Percentiles rank a stretch among this genome's conserved stretches.
These are phyloP conservation scores for Mycosarcoma mackinlayi DNA, from an alignment of 1,284 basidiomycete species.

Conservation along the genomic window DNA sequence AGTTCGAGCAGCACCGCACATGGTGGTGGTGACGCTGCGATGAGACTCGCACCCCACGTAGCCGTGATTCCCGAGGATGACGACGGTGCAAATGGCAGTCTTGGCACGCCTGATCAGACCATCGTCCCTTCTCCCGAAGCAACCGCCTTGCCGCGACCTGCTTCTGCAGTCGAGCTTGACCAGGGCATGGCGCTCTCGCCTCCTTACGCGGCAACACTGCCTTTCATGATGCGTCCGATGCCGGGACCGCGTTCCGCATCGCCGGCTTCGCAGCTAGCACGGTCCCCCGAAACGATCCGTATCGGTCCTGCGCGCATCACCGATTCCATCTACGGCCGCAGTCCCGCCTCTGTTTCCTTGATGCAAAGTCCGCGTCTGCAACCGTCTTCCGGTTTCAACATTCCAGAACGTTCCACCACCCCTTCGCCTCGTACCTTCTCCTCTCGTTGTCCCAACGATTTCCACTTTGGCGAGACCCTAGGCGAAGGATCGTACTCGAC, in stretches of 20 bases:
- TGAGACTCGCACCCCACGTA: constrained; percentile 25
- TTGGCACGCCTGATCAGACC: constrained; percentile 5
- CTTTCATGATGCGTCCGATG: constrained; percentile 13
- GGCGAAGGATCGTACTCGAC: constrained; percentile 68
- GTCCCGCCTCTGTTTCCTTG: constrained; percentile 34
- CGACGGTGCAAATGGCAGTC: constrained; percentile 9
- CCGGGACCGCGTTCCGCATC: constrained; percentile 30
- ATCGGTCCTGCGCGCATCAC: constrained; percentile 23
- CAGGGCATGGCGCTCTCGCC: constrained; percentile 24
- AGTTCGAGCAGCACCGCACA: constrained; percentile 31
- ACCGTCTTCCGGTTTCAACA: constrained; percentile 15
- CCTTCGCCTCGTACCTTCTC: constrained; percentile 24
- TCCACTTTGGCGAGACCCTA: constrained; percentile 65
- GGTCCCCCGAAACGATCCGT: constrained; percentile 46
- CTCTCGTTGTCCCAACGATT: constrained; percentile 58
- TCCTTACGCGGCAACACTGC: constrained; percentile 2
- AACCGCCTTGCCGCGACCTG: background rate
- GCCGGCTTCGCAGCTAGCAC: constrained; percentile 36
- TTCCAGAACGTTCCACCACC: constrained; percentile 17
- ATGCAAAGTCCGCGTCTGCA: constrained; percentile 34
- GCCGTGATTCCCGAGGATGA: constrained; percentile 40
- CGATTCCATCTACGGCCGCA: constrained; percentile 43
- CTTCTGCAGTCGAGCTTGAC: constrained; percentile 1
- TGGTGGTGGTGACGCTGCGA: constrained; percentile 12
- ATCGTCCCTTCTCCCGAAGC: background rate